Evolutionary conservation across 1,139 yeast genomes (phyloP).

Genomic region (Candida sp.): DNA sequence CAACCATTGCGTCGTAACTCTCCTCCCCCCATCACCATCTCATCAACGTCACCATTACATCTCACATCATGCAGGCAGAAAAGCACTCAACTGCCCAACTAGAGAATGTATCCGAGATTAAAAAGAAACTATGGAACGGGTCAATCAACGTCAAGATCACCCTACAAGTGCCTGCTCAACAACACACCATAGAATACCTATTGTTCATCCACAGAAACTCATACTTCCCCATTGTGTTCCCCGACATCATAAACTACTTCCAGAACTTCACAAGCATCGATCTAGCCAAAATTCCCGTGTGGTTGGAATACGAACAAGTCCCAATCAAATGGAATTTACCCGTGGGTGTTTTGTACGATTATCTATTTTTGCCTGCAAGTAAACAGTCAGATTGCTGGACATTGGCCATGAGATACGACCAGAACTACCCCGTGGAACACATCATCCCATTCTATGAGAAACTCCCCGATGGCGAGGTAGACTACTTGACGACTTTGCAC

Average conservation of each 20-base stretch:
- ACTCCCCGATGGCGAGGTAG: constrained; percentile 13
- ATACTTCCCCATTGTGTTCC: constrained; percentile 59
- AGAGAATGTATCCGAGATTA: constrained; percentile 21
- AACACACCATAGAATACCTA: constrained; percentile 23
- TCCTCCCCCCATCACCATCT: not conserved
- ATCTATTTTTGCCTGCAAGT: constrained; percentile 30
- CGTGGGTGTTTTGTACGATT: constrained; percentile 70
- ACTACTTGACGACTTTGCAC: constrained; percentile 37
- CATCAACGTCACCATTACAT: not conserved
- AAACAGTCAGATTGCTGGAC: constrained; percentile 43
- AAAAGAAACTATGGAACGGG: constrained; percentile 59
- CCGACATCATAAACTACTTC: constrained; percentile 47
- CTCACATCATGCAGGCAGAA: not conserved
- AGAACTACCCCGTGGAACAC: constrained; percentile 51
- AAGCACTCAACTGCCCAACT: not conserved
- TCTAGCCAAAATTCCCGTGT: constrained; percentile 35
- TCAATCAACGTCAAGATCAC: constrained; percentile 47
- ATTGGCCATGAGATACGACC: constrained; percentile 42
- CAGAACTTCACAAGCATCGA: constrained; percentile 22
- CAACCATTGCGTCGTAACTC: not conserved
- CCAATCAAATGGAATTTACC: constrained; percentile 86
- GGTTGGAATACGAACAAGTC: constrained; percentile 70
- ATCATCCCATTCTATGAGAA: constrained; percentile 49
- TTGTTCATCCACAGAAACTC: constrained; percentile 45
- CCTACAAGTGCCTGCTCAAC: constrained; percentile 13